Percentiles rank a stretch among this genome's conserved stretches.
Conservation (phyloP, 495 filamentous ascomycete genomes). For the Penicillium taxi region DNA sequence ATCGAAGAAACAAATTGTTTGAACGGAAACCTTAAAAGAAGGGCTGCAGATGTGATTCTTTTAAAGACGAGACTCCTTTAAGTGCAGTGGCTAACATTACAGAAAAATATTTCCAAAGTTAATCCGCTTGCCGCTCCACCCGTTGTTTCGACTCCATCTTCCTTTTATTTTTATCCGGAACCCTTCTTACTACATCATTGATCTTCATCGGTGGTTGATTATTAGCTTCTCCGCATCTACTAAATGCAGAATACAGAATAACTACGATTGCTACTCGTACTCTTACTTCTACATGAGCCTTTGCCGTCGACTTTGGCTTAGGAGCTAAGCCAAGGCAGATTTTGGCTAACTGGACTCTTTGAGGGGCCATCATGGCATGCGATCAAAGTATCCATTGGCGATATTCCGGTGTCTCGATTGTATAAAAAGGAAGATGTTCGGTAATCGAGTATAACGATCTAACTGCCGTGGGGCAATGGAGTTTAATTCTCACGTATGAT, state of each 20-base stretch:
- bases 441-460: too few species aligned
- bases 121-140: conserved; percentile 15
- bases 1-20: too few species aligned
- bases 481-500: neutral
- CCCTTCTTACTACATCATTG: too few species aligned
- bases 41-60: neutral
- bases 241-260: too few species aligned
- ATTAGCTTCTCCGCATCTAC: too few species aligned
- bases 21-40: too few species aligned
- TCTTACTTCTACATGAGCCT: too few species aligned
- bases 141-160: too few species aligned
- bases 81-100: conserved; percentile 7
- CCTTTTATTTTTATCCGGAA: too few species aligned
- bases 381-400: neutral
- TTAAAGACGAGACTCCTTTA: neutral
- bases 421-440: neutral
- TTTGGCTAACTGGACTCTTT: conserved; percentile 3
- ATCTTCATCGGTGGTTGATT: too few species aligned
- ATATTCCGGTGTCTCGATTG: neutral
- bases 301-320: too few species aligned
- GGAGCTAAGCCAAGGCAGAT: neutral
- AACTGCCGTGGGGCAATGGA: neutral
- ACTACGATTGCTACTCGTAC: too few species aligned
- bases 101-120: conserved; percentile 6
- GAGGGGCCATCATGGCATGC: conserved; percentile 4